A percentile compares a stretch with the other conserved stretches of the same genome.
These are phyloP conservation scores for Backusella morwellensis DNA, from an alignment of 192 early-diverging fungal species.

Conservation along the genomic window DNA sequence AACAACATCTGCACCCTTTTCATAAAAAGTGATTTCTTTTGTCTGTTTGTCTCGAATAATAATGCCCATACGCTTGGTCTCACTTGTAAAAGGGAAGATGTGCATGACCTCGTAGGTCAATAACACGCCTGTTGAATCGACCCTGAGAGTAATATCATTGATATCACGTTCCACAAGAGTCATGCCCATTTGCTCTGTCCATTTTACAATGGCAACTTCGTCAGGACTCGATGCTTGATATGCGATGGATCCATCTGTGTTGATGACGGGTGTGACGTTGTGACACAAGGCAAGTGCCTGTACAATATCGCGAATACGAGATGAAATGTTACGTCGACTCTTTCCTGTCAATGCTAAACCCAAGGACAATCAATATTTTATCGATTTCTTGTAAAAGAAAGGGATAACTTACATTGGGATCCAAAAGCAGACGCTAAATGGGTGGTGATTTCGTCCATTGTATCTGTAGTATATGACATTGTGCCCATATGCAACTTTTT, in stretches of 20 bases:
- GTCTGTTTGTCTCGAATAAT: slow-evolving; percentile 68
- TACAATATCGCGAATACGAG: slow-evolving; percentile 84
- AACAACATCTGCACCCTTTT: slow-evolving; percentile 94
- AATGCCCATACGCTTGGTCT: slow-evolving; percentile 97
- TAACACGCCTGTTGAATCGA: slow-evolving; percentile 46
- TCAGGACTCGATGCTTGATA: slow-evolving; percentile 97
- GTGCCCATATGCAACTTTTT: slow-evolving; percentile 95
- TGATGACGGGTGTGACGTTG: slow-evolving; percentile 79
- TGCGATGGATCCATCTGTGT: slow-evolving; percentile 58
- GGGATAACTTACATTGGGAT: slow-evolving; percentile 17
- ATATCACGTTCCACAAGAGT: slow-evolving; percentile 77
- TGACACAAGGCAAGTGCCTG: slow-evolving; percentile 88
- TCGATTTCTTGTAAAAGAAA: slow-evolving; percentile 6
- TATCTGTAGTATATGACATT: slow-evolving; percentile 87
- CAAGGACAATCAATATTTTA: background rate
- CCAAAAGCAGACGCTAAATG: slow-evolving; percentile 59
- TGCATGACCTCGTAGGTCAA: slow-evolving; percentile 80
- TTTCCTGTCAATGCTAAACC: slow-evolving; percentile 44
- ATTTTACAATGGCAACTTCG: slow-evolving; percentile 93
- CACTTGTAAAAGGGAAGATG: slow-evolving; percentile 98
- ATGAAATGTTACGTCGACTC: slow-evolving; percentile 79
- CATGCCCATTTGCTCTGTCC: slow-evolving; percentile 87
- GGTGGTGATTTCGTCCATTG: slow-evolving; percentile 83
- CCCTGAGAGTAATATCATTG: slow-evolving; percentile 62
- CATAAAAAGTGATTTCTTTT: slow-evolving; percentile 82